Conservation (phyloP, 768 basidiomycete genomes). For the Suillus bovinus region DNA sequence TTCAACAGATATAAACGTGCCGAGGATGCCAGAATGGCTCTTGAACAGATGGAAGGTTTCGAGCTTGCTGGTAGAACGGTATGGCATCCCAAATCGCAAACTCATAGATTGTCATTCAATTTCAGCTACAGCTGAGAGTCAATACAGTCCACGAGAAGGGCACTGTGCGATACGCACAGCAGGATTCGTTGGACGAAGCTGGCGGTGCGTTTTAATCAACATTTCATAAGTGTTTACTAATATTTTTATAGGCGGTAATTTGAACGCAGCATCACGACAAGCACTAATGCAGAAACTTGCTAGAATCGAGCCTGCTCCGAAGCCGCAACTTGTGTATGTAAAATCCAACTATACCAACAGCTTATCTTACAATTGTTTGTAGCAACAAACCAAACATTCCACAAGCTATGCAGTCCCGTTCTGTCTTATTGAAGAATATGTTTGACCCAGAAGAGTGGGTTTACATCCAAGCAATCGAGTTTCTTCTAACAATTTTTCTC, state of each 20-base stretch:
- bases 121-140: conserved; percentile 64
- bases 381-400: conserved; percentile 81
- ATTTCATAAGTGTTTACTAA: conserved; percentile 13
- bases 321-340: conserved; percentile 63
- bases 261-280: conserved; percentile 97
- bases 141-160: conserved; percentile 95
- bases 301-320: conserved; percentile 75
- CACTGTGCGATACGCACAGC: conserved; percentile 68
- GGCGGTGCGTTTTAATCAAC: conserved; percentile 57
- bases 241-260: conserved; percentile 75
- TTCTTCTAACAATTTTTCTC: conserved; percentile 10
- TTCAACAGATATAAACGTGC: conserved; percentile 73
- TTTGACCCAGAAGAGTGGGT: conserved; percentile 95
- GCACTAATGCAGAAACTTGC: conserved; percentile 99
- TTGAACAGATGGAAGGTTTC: conserved; percentile 99
- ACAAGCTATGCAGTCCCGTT: conserved; percentile 85
- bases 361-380: conserved; percentile 12
- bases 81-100: conserved; percentile 28
- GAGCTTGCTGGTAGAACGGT: conserved; percentile 95
- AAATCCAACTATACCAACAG: conserved; percentile 13
- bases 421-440: conserved; percentile 91
- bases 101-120: conserved; percentile 13
- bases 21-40: conserved; percentile 95
- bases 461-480: conserved; percentile 4
- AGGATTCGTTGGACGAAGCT: conserved; percentile 85